Conservation (phyloP, 1,139 yeast genomes). For the Pichia sp. region DNA sequence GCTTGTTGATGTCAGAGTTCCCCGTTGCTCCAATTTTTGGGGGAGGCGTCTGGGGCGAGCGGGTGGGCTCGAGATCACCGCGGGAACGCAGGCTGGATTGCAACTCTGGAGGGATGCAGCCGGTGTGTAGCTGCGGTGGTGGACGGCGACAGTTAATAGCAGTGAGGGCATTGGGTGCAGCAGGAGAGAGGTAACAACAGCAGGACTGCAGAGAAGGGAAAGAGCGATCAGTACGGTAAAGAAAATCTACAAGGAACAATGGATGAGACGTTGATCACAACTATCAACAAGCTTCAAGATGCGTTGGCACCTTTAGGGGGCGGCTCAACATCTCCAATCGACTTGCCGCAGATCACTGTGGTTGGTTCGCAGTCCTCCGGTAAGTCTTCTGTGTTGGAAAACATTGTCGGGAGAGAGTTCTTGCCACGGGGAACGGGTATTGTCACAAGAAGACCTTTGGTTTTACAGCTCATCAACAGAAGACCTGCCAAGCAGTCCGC, state of each 20-base stretch:
- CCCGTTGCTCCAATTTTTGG: not conserved
- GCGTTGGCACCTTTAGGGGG: slow-evolving; percentile 94
- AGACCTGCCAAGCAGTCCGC: slow-evolving; percentile 37
- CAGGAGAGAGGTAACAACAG: too few species aligned
- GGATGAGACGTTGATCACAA: slow-evolving; percentile 75
- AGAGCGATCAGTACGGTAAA: not conserved
- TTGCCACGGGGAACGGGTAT: slow-evolving; percentile 93
- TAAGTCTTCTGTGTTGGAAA: slow-evolving; percentile 85
- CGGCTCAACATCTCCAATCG: slow-evolving; percentile 78
- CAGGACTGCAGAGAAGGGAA: too few species aligned
- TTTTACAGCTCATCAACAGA: slow-evolving; percentile 62
- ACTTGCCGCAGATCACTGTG: slow-evolving; percentile 92
- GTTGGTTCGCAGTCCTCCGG: slow-evolving; percentile 96
- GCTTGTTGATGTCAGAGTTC: not conserved
- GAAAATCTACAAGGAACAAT: not conserved
- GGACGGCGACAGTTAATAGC: too few species aligned
- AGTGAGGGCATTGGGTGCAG: too few species aligned
- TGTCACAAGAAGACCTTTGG: slow-evolving; percentile 88
- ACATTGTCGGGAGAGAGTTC: slow-evolving; percentile 89
- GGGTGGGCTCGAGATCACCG: not conserved
- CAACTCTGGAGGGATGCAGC: too few species aligned
- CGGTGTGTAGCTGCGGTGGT: too few species aligned
- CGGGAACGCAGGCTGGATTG: not conserved
- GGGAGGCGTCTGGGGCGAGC: too few species aligned
- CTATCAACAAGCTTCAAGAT: slow-evolving; percentile 89